Evolutionary conservation across 1,139 yeast genomes (phyloP).

Genomic region (Yamadazyma taylorii): DNA sequence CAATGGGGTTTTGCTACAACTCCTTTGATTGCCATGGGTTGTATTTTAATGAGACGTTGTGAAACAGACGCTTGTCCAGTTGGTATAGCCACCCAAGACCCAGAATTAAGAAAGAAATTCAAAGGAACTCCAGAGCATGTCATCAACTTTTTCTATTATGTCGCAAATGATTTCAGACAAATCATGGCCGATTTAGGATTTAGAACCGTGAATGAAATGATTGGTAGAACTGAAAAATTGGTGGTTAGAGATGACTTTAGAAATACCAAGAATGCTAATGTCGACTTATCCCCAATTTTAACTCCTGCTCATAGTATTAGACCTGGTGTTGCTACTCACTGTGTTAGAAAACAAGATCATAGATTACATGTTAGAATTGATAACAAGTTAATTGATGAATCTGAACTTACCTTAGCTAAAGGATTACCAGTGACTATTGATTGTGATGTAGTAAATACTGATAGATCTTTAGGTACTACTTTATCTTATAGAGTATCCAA

Average conservation of each 20-base stretch:
- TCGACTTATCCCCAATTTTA: conserved; percentile 87
- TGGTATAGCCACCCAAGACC: conserved; percentile 98
- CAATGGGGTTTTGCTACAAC: conserved; percentile 98
- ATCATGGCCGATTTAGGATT: conserved; percentile 95
- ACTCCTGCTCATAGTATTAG: conserved; percentile 96
- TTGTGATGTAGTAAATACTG: conserved; percentile 91
- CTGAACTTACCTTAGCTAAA: conserved; percentile 88
- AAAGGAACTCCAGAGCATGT: conserved; percentile 98
- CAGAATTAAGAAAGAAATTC: conserved; percentile 87
- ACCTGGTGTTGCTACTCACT: conserved; percentile 96
- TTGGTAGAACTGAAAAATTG: conserved; percentile 92
- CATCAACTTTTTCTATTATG: conserved; percentile 93
- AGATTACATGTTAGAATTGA: conserved; percentile 89
- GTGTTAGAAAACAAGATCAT: conserved; percentile 93
- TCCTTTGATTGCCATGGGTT: conserved; percentile 96
- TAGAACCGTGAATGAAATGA: conserved; percentile 96
- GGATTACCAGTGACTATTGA: conserved; percentile 95
- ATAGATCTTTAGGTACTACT: conserved; percentile 94
- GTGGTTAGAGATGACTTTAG: conserved; percentile 81
- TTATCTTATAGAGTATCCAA: conserved; percentile 92
- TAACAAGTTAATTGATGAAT: conserved; percentile 92
- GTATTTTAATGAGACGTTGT: conserved; percentile 85
- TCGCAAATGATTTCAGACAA: conserved; percentile 87
- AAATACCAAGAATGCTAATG: conserved; percentile 86
- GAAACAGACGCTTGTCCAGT: conserved; percentile 95